Conservation (phyloP, 148 eudicot genomes). For the Persicaria maculosa region DNA sequence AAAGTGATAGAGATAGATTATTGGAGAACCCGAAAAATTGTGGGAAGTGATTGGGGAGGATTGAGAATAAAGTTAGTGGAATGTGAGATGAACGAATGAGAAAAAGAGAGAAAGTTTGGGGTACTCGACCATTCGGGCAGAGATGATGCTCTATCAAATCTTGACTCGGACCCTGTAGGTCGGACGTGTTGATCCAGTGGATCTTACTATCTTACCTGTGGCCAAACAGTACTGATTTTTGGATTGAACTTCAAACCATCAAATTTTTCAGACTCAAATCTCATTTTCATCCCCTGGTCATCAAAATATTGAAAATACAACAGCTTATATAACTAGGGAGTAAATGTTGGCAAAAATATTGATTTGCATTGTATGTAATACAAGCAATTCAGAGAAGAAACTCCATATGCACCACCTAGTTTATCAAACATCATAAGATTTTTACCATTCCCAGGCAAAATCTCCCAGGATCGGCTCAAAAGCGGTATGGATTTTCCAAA, state of each 20-base stretch:
- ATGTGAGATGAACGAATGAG: too few species aligned
- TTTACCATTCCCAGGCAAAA: not conserved
- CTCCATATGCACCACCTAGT: not conserved
- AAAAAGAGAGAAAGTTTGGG: too few species aligned
- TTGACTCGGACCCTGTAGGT: too few species aligned
- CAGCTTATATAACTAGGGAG: not conserved
- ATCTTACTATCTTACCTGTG: too few species aligned
- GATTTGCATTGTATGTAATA: slow-evolving; percentile 1
- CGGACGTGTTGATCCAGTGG: too few species aligned
- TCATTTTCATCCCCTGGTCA: not conserved
- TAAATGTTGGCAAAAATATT: not conserved
- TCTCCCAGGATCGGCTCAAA: slow-evolving; percentile 18
- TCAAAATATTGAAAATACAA: not conserved
- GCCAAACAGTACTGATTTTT: too few species aligned
- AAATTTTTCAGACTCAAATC: not conserved
- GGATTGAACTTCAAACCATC: not conserved
- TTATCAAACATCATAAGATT: not conserved
- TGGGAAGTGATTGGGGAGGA: too few species aligned
- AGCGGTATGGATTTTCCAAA: slow-evolving; percentile 45
- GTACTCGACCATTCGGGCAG: too few species aligned
- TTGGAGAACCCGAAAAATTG: too few species aligned
- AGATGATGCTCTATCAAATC: too few species aligned
- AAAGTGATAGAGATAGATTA: too few species aligned
- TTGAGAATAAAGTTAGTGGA: too few species aligned
- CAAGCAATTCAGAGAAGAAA: not conserved